Conservation (phyloP, 805 yeast species). For the Candida orba region DNA sequence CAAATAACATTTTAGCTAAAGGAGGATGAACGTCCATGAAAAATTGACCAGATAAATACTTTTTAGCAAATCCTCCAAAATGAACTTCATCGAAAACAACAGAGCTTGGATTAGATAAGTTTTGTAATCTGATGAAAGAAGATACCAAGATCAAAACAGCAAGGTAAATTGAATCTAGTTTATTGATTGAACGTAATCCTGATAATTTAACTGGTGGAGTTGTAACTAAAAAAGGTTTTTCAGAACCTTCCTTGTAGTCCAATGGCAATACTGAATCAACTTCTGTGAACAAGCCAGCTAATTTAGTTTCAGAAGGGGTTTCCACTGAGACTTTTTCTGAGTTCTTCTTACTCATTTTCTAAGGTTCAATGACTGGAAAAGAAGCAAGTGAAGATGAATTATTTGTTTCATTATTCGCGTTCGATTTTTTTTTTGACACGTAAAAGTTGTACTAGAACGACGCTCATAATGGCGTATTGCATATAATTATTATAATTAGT, state of each 20-base stretch:
- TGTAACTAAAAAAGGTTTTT: conserved; percentile 48
- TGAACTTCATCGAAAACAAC: conserved; percentile 93
- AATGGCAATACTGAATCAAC: conserved; percentile 38
- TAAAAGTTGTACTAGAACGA: not conserved
- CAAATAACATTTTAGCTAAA: conserved; percentile 66
- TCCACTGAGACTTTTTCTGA: no score
- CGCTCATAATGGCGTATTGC: no score
- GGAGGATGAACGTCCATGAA: conserved; percentile 82
- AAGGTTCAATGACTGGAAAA: no score
- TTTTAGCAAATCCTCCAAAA: conserved; percentile 93
- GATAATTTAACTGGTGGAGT: conserved; percentile 37
- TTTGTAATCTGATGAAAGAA: conserved; percentile 49
- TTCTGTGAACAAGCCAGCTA: not conserved
- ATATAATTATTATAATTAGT: no score
- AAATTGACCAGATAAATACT: conserved; percentile 58
- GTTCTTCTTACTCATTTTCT: conserved; percentile 11
- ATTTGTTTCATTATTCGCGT: not conserved
- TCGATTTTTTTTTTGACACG: conserved; percentile 5
- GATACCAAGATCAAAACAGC: conserved; percentile 44
- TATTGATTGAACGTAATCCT: conserved; percentile 33
- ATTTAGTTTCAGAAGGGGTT: not conserved
- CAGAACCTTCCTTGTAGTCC: conserved; percentile 40
- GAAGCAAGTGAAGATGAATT: no score
- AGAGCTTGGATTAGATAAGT: conserved; percentile 61
- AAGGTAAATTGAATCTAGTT: conserved; percentile 35